Base-by-base conservation (phyloP, 2,329 filamentous ascomycete genomes). In the Gaeumannomyces tritici region DNA sequence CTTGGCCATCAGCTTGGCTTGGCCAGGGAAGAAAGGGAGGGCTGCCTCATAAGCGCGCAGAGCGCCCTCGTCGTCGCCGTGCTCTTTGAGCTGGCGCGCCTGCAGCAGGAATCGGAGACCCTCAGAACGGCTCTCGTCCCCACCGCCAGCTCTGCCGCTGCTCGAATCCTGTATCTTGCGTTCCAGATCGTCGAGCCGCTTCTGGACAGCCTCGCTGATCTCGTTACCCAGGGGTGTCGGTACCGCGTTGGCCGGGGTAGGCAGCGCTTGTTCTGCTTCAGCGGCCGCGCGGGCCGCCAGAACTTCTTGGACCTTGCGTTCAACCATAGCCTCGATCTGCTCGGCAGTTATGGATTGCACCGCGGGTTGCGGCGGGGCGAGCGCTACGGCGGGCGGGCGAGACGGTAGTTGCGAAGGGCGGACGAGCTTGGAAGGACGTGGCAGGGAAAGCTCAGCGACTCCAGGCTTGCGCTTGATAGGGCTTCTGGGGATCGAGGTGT, bases 251-350 rank as follows among this genome's bases (percentile, higher is more conserved):
- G 33, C 3, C 72, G 80, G 62, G 70, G 70, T 63, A 75, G 71
- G 67, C 75, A 65, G 67, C 73, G 66, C 62, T 62, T 63, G 8
- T 28, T 72, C 68, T 13, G 73, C 69, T 35, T 70, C 66, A n/a
- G 72, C 66, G 59, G 73, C 66, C 1, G 84, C 85, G 61, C 89
- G 85, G n/a, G 88, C 87, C 0, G 93, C 91, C 1, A 98, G 79
- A 47, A 95, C 92, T 75, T 96, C 92, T 64, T 89, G 88, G 0
- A 98, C 90, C 70, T 96, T 96, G 68, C 89, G 90, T 74, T 96
- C 90, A 1, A 98, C 91, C 76, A 97, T 87, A 54, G 92, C 90
- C 72, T 97, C 93, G 64, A 98, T 96, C 61, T 87, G 88, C 15
- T 86, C 88, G 24, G 87, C 83, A 0, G 87, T 89, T 11, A 91